Evolutionary conservation across 208 protist genomes (phyloP).

Genomic region (Trypanosoma caninum): DNA sequence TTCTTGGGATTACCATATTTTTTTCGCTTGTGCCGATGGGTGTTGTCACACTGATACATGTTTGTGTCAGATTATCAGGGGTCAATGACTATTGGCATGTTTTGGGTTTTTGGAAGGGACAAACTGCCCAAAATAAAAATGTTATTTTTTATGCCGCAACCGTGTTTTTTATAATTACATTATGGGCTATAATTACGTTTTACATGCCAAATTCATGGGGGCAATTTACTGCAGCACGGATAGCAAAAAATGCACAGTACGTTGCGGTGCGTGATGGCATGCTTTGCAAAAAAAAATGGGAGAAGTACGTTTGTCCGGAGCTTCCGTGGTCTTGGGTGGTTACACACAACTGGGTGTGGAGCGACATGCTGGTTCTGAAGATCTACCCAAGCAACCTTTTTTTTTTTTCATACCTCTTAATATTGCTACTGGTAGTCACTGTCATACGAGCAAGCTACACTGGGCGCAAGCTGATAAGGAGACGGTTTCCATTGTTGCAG

Average conservation of each 20-base stretch:
- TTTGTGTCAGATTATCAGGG: not conserved
- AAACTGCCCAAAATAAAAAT: not conserved
- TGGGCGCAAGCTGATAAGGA: constrained; percentile 12
- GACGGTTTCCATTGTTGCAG: not conserved
- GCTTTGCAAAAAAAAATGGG: constrained; percentile 1
- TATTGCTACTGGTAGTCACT: constrained; percentile 23
- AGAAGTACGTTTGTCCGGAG: constrained; percentile 33
- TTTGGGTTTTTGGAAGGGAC: not conserved
- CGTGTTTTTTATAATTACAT: constrained; percentile 19
- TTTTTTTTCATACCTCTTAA: constrained; percentile 50
- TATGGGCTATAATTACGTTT: constrained; percentile 32
- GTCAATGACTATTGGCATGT: not conserved
- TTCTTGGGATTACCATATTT: constrained; percentile 21
- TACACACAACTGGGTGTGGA: constrained; percentile 31
- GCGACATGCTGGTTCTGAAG: constrained; percentile 37
- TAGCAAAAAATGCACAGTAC: constrained; percentile 27
- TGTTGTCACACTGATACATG: constrained; percentile 10
- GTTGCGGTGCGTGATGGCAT: constrained; percentile 4
- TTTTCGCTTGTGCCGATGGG: constrained; percentile 28
- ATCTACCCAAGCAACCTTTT: constrained; percentile 63
- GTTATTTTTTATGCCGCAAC: not conserved
- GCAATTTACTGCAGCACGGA: constrained; percentile 19
- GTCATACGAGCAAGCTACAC: constrained; percentile 22
- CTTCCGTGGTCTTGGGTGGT: constrained; percentile 40
- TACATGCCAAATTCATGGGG: constrained; percentile 55